Evolutionary conservation across 2,329 filamentous ascomycete genomes (phyloP).

Genomic region (Cladophialophora bantiana): DNA sequence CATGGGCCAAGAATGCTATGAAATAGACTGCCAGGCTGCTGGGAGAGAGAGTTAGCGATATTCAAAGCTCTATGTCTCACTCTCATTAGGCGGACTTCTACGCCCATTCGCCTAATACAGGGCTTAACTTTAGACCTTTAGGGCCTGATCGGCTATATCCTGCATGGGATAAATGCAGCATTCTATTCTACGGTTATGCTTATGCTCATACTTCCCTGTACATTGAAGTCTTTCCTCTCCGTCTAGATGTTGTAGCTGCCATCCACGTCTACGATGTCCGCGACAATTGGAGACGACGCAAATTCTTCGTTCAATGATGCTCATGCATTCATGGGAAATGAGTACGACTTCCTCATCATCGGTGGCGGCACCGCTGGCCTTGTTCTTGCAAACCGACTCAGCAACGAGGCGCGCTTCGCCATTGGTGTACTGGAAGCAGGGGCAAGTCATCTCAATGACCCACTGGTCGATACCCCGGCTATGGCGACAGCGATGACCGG

Average conservation of each 20-base stretch:
- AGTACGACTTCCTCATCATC: slow-evolving; percentile 49
- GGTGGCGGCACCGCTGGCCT: slow-evolving; percentile 64
- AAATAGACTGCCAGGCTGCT: neutral
- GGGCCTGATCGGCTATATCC: neutral
- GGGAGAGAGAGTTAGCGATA: neutral
- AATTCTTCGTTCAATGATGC: neutral
- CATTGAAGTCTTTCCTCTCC: neutral
- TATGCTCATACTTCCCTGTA: neutral
- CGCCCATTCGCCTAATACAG: neutral
- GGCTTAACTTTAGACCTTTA: neutral
- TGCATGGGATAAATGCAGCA: neutral
- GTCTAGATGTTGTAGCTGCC: neutral
- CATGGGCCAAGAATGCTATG: slow-evolving; percentile 1
- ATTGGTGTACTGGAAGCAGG: slow-evolving; percentile 58
- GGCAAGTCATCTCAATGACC: slow-evolving; percentile 40
- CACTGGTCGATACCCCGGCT: slow-evolving; percentile 38
- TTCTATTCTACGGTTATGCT: no score
- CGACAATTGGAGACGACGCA: neutral
- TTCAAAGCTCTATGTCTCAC: neutral
- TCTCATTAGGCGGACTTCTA: neutral
- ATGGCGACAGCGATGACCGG: slow-evolving; percentile 37
- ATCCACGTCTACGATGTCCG: neutral
- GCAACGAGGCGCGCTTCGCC: slow-evolving; percentile 53
- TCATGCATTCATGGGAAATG: neutral
- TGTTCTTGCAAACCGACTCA: slow-evolving; percentile 56